Evolutionary conservation across 345 rosid genomes (phyloP).

Genomic region (Lumnitzera littorea): DNA sequence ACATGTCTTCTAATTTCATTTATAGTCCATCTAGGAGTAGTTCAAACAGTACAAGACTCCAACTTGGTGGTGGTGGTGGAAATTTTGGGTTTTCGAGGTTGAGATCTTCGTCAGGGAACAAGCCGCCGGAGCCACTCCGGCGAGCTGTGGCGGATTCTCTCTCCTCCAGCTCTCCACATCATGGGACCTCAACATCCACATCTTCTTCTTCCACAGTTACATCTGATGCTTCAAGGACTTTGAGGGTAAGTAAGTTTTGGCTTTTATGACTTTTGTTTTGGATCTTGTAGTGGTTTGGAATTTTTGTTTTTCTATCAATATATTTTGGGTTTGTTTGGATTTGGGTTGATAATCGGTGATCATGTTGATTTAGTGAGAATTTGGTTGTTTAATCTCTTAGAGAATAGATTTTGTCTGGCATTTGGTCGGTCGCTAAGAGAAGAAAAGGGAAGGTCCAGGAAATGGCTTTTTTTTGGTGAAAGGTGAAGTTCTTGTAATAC

Average conservation of each 20-base stretch:
- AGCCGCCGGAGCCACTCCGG: conserved; percentile 95
- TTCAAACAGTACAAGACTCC: no score
- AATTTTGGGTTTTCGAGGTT: conserved; percentile 53
- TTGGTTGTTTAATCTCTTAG: no score
- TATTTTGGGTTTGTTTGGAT: no score
- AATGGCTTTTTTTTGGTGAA: no score
- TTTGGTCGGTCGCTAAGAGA: no score
- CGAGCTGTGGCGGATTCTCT: conserved; percentile 90
- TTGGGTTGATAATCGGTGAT: no score
- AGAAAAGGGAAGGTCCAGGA: no score
- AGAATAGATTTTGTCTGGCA: no score
- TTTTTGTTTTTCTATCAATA: conserved; percentile 4
- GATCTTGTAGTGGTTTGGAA: conserved; percentile 24
- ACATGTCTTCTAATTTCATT: no score
- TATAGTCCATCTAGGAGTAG: no score
- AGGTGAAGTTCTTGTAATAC: no score
- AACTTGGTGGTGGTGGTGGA: conserved; percentile 13
- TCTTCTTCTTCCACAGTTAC: conserved; percentile 24
- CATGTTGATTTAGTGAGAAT: no score
- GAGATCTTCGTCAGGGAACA: conserved; percentile 77
- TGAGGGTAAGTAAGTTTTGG: conserved; percentile 50
- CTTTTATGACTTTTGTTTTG: conserved; percentile 14
- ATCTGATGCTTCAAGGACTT: conserved; percentile 90
- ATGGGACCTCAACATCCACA: conserved; percentile 23
- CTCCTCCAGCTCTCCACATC: conserved; percentile 37